Conservation (phyloP, 2,329 filamentous ascomycete species). For the Cryphonectria radicalis region DNA sequence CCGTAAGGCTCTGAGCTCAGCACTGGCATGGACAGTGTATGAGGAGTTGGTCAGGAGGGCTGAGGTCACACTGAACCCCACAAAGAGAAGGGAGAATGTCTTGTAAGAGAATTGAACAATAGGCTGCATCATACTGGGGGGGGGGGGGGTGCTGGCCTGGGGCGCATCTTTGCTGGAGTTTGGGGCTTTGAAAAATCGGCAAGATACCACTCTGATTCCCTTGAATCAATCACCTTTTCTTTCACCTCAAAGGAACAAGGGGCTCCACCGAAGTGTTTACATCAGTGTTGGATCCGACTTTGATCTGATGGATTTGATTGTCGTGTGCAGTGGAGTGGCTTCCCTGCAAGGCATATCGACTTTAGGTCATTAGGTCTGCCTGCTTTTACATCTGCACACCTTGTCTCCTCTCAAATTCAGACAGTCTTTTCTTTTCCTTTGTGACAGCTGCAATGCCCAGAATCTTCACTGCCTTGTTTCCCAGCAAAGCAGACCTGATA, state of each 20-base stretch:
- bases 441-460: neutral
- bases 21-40: conserved; percentile 97
- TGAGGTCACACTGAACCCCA: conserved; percentile 41
- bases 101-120: conserved; percentile 15
- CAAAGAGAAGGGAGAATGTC: conserved; percentile 30
- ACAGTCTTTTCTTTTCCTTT: neutral
- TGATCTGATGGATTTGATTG: neutral
- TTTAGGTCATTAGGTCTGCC: neutral
- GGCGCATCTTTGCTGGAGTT: conserved; percentile 12
- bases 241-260: neutral
- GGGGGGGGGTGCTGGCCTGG: neutral
- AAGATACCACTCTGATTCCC: conserved; percentile 26
- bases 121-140: neutral
- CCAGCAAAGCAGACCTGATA: neutral
- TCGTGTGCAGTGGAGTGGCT: neutral
- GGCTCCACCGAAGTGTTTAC: neutral
- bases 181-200: conserved; percentile 13
- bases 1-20: conserved; percentile 88
- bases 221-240: neutral
- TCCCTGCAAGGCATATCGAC: neutral
- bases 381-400: neutral
- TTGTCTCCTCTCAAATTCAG: neutral
- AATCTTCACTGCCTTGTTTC: neutral
- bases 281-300: neutral
- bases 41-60: conserved; percentile 86